Evolutionary conservation across 1,284 basidiomycete genomes (phyloP).

Genomic region (Ganoderma leucocontextum): DNA sequence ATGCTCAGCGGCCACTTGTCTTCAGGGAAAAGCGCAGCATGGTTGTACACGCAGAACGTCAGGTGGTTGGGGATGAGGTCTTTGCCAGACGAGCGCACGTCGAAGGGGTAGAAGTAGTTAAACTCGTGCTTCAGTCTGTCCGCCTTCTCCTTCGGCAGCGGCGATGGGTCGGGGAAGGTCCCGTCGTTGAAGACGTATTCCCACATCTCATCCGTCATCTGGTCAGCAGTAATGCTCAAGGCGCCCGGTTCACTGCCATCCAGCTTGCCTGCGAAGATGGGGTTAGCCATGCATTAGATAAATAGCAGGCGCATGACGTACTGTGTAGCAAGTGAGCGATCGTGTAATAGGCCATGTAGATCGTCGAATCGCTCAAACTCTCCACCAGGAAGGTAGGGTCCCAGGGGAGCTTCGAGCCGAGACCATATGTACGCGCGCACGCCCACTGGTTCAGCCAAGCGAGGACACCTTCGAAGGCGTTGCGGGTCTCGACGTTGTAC

Average conservation of each 20-base stretch:
- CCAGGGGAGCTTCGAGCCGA: constrained; percentile 97
- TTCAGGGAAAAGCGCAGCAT: constrained; percentile 94
- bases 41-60: constrained; percentile 95
- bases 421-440: constrained; percentile 95
- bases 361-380: constrained; percentile 96
- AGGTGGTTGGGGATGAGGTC: constrained; percentile 97
- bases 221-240: constrained; percentile 86
- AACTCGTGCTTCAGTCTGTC: constrained; percentile 92
- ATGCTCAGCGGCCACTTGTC: constrained; percentile 94
- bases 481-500: constrained; percentile 88
- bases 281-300: constrained; percentile 24
- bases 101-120: constrained; percentile 98
- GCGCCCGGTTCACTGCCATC: constrained; percentile 86
- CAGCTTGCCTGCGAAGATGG: constrained; percentile 60
- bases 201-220: constrained; percentile 98
- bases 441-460: constrained; percentile 99
- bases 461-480: constrained; percentile 92
- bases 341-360: constrained; percentile 99
- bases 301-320: constrained; percentile 43
- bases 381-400: constrained; percentile 97
- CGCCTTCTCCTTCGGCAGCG: constrained; percentile 80
- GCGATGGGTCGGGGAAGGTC: constrained; percentile 74
- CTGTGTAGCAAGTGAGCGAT: constrained; percentile 91
- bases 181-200: constrained; percentile 90
- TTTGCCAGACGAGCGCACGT: constrained; percentile 98